Conservation (phyloP, 148 eudicot species). For the Oxyria digyna region DNA sequence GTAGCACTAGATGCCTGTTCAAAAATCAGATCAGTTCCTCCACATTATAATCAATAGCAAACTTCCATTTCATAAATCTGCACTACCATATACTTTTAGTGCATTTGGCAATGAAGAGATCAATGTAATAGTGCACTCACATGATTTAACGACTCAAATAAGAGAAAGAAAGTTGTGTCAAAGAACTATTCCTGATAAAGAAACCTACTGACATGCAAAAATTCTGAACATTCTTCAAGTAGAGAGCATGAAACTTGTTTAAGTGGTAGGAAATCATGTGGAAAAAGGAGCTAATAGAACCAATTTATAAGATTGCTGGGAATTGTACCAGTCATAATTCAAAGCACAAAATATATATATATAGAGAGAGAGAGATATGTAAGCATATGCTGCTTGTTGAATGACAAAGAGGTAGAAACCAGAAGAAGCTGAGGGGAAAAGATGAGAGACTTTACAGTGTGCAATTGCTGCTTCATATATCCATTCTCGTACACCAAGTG, state of each 20-base stretch:
- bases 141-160: background rate
- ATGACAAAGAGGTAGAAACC: background rate
- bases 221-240: background rate
- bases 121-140: background rate
- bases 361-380: no score
- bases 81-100: background rate
- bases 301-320: background rate
- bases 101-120: background rate
- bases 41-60: background rate
- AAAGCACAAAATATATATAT: no score
- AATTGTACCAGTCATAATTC: background rate
- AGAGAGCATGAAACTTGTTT: background rate
- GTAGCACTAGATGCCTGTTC: slow-evolving; percentile 28
- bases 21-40: background rate
- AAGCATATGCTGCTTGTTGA: background rate
- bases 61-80: background rate
- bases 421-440: background rate
- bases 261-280: background rate
- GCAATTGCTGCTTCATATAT: slow-evolving; percentile 40
- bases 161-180: background rate
- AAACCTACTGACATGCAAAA: background rate
- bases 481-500: slow-evolving; percentile 55
- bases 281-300: background rate
- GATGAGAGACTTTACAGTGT: slow-evolving; percentile 20
- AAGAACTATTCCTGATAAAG: background rate